Conservation (phyloP, 257 asterid genomes). For the Solanum appendiculatum region DNA sequence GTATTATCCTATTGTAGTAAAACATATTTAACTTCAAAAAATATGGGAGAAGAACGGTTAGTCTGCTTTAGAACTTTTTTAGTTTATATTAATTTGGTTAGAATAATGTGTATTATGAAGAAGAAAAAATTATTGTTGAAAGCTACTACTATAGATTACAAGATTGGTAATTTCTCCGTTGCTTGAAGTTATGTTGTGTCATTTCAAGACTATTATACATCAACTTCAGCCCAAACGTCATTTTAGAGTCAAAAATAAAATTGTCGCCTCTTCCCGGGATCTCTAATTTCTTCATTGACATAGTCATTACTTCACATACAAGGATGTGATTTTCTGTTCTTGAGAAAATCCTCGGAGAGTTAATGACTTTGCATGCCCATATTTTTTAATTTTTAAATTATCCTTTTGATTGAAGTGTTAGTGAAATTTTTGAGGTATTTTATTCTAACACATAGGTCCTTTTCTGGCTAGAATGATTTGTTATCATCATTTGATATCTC, state of each 20-base stretch:
- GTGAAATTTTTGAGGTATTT: too few relatives aligned
- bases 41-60: not conserved
- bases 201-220: not conserved
- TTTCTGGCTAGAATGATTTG: too few relatives aligned
- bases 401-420: too few relatives aligned
- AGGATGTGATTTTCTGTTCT: too few relatives aligned
- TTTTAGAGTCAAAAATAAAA: not conserved
- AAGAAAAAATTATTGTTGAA: not conserved
- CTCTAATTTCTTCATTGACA: too few relatives aligned
- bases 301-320: too few relatives aligned
- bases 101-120: not conserved
- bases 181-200: not conserved
- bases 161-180: not conserved
- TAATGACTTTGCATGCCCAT: not conserved
- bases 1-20: not conserved
- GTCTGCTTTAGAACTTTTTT: not conserved
- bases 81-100: not conserved
- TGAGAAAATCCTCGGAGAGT: not conserved
- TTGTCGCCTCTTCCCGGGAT: not conserved
- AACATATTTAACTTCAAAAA: not conserved
- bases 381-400: too few relatives aligned
- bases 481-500: too few relatives aligned
- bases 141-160: not conserved
- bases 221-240: not conserved
- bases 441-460: too few relatives aligned